Evolutionary conservation across 2,329 filamentous ascomycete genomes (phyloP).

Genomic region (Sporothrix brasiliensis): DNA sequence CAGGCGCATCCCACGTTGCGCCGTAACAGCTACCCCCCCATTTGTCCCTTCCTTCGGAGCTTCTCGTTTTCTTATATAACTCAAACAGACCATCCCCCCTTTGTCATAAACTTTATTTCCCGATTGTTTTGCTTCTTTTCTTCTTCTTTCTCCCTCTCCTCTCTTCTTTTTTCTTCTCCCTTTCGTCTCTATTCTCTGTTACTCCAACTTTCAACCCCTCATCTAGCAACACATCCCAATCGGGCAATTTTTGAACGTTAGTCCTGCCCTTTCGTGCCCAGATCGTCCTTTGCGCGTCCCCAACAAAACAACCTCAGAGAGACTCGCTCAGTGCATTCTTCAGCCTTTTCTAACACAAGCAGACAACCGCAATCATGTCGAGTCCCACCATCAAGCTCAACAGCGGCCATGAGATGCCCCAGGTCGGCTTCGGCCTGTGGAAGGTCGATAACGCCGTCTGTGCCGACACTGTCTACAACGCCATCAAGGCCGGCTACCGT

Average conservation of each 20-base stretch:
- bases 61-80: conserved; percentile 16
- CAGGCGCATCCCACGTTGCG: conserved; percentile 14
- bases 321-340: not conserved
- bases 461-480: conserved; percentile 77
- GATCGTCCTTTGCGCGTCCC: no score
- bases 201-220: not conserved
- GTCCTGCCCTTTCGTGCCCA: not conserved
- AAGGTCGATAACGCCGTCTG: conserved; percentile 75
- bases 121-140: not conserved
- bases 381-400: conserved; percentile 58
- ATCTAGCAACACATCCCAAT: conserved; percentile 13
- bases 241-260: conserved; percentile 16
- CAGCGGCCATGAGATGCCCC: conserved; percentile 70
- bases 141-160: not conserved
- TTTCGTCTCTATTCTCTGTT: not conserved
- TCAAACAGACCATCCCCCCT: conserved; percentile 1
- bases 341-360: not conserved
- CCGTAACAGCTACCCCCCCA: conserved; percentile 6
- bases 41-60: not conserved
- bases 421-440: conserved; percentile 79
- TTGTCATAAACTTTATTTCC: not conserved
- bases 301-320: not conserved
- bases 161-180: not conserved
- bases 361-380: conserved; percentile 15
- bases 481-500: conserved; percentile 65